Base-by-base conservation (phyloP, 1,284 basidiomycete species). In the Tausonia pullulans region DNA sequence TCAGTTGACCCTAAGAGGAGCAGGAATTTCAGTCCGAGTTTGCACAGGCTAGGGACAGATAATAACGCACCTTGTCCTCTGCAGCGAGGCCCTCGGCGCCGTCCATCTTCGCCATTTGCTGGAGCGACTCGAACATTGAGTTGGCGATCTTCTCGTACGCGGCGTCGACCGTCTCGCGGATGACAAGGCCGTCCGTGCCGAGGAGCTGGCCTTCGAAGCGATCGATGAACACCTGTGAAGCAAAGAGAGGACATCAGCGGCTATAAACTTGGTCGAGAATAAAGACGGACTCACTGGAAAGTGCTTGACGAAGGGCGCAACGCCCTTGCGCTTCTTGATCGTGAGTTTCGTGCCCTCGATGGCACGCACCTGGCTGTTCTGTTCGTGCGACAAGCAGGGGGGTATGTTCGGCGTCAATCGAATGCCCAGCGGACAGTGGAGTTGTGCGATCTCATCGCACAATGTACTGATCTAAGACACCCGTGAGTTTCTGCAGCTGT, bases 81-180 rank as follows among this genome's bases (percentile, higher is more conserved):
- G 84, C 86, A 39, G 72, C 74, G 69, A 88, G 72, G 8, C 71
- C 71, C 44, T 75, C 74, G 0, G 72, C 89, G 0, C 87, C 87
- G 65, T 91, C 87, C 78, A 92, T 79, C 74, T 93, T 95, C 9
- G 92, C 92, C 83, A 97, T 91, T 67, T 96, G 90, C 76, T 94
- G 93, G 62, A 98, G 76, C 14, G 85, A 87, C 56, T 92, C 91
- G 70, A 98, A 94, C 83, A 98, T 95, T 41, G 85, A 80, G 65
- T 87, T 83, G 45, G 91, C 87, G 56, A 98, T 88, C 69, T 82
- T 85, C 71, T 92, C 90, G 73, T 98, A 98, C 5, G 89, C 86
- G 4, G 81, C 79, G 72, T 98, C 87, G 43, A 96, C 87, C 54
- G 78, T 83, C 13, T 79, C 78, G 39, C 95, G 85, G 66, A 96